phyloP scores from a whole-genome alignment of 1,284 basidiomycete species.

The Rugosomyces carneus region DNA sequence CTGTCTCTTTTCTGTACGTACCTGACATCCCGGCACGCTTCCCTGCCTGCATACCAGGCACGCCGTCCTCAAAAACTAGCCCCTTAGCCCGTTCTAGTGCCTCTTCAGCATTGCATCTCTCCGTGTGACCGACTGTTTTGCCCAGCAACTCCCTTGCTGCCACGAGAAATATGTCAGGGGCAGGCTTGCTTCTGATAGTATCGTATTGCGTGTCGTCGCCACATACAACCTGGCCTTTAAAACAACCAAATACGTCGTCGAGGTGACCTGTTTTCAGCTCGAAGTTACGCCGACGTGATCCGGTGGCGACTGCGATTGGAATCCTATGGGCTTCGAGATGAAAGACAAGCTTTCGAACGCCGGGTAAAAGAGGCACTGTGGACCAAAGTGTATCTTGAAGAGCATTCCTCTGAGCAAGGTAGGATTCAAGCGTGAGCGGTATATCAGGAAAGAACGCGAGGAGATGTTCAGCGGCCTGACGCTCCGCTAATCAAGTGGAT shows the following conservation, averaged over 20 bases:
- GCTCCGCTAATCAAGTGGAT: slow-evolving; percentile 46
- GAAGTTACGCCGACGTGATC: slow-evolving; percentile 59
- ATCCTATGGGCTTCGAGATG: slow-evolving; percentile 62
- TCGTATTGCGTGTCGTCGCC: slow-evolving; percentile 50
- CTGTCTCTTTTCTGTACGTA: slow-evolving; percentile 27
- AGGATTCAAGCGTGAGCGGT: slow-evolving; percentile 51
- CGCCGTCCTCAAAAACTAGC: slow-evolving; percentile 71
- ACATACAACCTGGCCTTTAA: slow-evolving; percentile 60
- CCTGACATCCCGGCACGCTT: slow-evolving; percentile 78
- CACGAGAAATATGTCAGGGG: slow-evolving; percentile 67
- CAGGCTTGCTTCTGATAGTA: slow-evolving; percentile 56
- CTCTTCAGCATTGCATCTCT: slow-evolving; percentile 34
- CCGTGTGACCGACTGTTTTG: slow-evolving; percentile 46
- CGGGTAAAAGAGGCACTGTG: slow-evolving; percentile 60
- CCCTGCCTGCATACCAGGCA: slow-evolving; percentile 68
- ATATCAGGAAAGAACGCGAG: slow-evolving; percentile 73
- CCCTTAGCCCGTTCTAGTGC: slow-evolving; percentile 47
- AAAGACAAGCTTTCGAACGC: slow-evolving; percentile 53
- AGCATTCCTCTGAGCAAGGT: slow-evolving; percentile 46
- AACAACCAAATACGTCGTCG: slow-evolving; percentile 49
- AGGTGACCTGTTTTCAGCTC: slow-evolving; percentile 59
- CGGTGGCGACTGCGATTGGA: slow-evolving; percentile 73
- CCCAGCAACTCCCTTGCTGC: slow-evolving; percentile 56
- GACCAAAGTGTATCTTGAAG: slow-evolving; percentile 65
- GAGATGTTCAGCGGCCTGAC: slow-evolving; percentile 55